Evolutionary conservation across 257 asterid species (phyloP).

Genomic region (Solanum virginianum): DNA sequence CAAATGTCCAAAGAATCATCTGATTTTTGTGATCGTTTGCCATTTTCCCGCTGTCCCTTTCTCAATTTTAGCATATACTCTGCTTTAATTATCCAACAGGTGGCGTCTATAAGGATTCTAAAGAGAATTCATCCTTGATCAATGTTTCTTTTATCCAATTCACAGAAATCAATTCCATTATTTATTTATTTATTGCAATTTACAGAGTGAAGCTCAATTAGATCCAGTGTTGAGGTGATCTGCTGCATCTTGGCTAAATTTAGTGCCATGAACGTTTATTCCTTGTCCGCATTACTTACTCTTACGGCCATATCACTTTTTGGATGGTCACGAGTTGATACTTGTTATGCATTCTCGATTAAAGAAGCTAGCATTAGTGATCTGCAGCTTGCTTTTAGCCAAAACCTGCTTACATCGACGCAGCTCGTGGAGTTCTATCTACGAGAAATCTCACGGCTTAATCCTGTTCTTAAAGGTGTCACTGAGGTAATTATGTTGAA

Average conservation of each 20-base stretch:
- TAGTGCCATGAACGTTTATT: background rate
- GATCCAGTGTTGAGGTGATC: background rate
- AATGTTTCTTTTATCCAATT: background rate
- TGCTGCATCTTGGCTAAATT: background rate
- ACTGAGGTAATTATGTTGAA: slow-evolving; percentile 17
- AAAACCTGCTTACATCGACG: slow-evolving; percentile 21
- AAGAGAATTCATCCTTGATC: background rate
- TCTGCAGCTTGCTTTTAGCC: slow-evolving; percentile 20
- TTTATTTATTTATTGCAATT: too few species aligned
- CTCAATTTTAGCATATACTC: background rate
- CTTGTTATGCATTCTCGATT: slow-evolving; percentile 18
- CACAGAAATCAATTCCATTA: background rate
- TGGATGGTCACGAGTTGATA: background rate
- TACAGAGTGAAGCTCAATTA: background rate
- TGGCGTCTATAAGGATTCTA: background rate
- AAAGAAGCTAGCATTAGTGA: slow-evolving; percentile 47
- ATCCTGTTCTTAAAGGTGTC: slow-evolving; percentile 33
- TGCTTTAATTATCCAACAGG: background rate
- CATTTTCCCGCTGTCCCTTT: background rate
- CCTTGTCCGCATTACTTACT: background rate
- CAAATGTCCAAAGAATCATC: background rate
- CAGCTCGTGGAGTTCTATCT: slow-evolving; percentile 33
- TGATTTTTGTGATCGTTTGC: background rate
- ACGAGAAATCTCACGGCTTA: slow-evolving; percentile 13
- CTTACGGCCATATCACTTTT: background rate